Percentiles rank a stretch among this genome's conserved stretches.
Evolutionary conservation across 352 stramenopile genomes (phyloP).

Genomic region (Globisporangium okanoganense): DNA sequence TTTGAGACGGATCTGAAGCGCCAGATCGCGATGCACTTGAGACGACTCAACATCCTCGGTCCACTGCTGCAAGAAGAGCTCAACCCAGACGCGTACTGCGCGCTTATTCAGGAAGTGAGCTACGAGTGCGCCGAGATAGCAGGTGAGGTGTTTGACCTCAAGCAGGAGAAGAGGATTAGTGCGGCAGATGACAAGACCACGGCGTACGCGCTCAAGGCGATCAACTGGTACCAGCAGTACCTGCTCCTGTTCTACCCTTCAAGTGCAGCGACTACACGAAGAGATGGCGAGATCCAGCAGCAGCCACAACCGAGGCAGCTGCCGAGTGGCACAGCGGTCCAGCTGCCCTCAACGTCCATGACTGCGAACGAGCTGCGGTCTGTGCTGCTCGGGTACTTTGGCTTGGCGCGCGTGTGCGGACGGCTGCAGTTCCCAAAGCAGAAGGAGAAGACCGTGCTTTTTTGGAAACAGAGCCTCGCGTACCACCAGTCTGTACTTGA

Average conservation of each 20-base stretch:
- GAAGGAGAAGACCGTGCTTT: conserved; percentile 44
- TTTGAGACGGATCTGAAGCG: conserved; percentile 58
- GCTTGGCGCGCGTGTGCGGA: conserved; percentile 54
- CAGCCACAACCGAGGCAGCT: conserved; percentile 18
- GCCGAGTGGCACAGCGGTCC: conserved; percentile 24
- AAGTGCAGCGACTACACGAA: not conserved
- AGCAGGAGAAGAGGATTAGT: conserved; percentile 34
- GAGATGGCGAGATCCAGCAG: conserved; percentile 8
- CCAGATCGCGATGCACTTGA: conserved; percentile 62
- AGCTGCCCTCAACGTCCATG: conserved; percentile 26
- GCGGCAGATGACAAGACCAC: conserved; percentile 34
- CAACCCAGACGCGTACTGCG: conserved; percentile 47
- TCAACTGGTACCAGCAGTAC: conserved; percentile 72
- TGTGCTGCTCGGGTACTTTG: conserved; percentile 55
- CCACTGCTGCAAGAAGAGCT: conserved; percentile 41
- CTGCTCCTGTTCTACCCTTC: conserved; percentile 59
- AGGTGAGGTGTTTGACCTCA: conserved; percentile 58
- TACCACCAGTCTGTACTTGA: conserved; percentile 45
- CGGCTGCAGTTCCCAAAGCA: conserved; percentile 43
- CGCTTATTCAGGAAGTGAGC: conserved; percentile 61
- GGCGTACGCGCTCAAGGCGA: conserved; percentile 52
- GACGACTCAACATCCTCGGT: conserved; percentile 40
- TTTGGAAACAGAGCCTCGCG: conserved; percentile 55
- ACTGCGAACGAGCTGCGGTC: conserved; percentile 36
- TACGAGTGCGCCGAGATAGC: conserved; percentile 64